Evolutionary conservation across 2,329 filamentous ascomycete genomes (phyloP).

Genomic region (Penicillium sp.): DNA sequence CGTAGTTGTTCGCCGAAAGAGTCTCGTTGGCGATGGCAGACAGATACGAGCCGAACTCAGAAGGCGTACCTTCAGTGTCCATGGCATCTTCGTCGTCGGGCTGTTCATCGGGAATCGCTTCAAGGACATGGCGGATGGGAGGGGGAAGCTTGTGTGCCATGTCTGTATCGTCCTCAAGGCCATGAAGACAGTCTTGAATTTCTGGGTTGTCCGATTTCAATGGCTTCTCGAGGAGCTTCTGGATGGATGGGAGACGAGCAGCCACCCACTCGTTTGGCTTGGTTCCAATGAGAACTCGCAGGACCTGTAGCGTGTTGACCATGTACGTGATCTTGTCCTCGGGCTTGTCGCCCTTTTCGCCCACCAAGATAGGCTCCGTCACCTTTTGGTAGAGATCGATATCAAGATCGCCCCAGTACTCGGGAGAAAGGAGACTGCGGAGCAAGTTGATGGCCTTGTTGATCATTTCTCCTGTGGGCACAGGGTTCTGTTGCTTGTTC

Average conservation of each 20-base stretch:
- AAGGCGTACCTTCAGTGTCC: slow-evolving; percentile 73
- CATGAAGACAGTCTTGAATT: slow-evolving; percentile 88
- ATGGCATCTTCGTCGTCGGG: slow-evolving; percentile 82
- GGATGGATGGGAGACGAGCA: slow-evolving; percentile 72
- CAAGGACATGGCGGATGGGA: slow-evolving; percentile 77
- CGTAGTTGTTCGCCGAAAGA: slow-evolving; percentile 76
- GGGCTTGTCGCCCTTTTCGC: slow-evolving; percentile 80
- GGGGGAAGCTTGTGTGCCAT: slow-evolving; percentile 72
- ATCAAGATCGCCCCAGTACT: slow-evolving; percentile 89
- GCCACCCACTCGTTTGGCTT: slow-evolving; percentile 91
- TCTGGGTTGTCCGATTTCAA: slow-evolving; percentile 87
- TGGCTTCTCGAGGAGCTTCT: slow-evolving; percentile 87
- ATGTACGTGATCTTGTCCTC: slow-evolving; percentile 83
- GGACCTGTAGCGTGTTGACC: slow-evolving; percentile 89
- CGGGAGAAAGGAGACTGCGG: slow-evolving; percentile 78
- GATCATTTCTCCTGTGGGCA: slow-evolving; percentile 73
- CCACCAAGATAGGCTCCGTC: slow-evolving; percentile 79
- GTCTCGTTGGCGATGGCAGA: slow-evolving; percentile 86
- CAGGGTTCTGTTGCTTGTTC: slow-evolving; percentile 51
- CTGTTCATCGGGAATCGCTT: slow-evolving; percentile 79
- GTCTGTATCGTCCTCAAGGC: slow-evolving; percentile 68
- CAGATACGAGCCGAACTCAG: slow-evolving; percentile 83
- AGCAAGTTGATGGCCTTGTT: slow-evolving; percentile 82
- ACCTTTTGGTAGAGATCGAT: slow-evolving; percentile 89
- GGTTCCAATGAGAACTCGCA: slow-evolving; percentile 84